These are phyloP conservation scores for Cordyceps farinosa DNA, from an alignment of 2,329 filamentous ascomycete genomes.

Conservation along the genomic window DNA sequence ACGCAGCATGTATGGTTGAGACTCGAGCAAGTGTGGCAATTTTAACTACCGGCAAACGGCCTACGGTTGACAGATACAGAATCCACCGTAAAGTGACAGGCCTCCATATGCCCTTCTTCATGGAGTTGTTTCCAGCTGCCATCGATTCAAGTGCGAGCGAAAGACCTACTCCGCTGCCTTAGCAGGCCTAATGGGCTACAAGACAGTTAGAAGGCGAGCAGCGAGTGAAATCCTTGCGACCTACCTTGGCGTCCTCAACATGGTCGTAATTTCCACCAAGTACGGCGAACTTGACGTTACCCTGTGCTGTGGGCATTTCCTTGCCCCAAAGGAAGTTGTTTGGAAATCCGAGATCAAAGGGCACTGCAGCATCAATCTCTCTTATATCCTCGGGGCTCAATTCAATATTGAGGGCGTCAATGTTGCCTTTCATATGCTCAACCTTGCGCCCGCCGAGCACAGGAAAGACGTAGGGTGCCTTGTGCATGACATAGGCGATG, in stretches of 20 bases:
- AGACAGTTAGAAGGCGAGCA: not conserved
- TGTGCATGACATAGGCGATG: conserved; percentile 70
- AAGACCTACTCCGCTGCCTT: conserved; percentile 42
- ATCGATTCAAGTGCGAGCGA: conserved; percentile 30
- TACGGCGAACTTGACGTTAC: conserved; percentile 42
- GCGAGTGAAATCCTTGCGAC: conserved; percentile 10
- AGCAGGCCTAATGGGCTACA: conserved; percentile 39
- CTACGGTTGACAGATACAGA: not conserved
- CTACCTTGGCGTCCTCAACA: conserved; percentile 39
- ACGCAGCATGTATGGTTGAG: not conserved
- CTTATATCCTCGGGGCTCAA: conserved; percentile 60
- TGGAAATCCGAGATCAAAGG: conserved; percentile 67
- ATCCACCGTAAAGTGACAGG: not conserved
- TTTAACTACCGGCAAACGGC: not conserved
- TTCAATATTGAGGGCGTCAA: conserved; percentile 60
- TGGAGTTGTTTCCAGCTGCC: conserved; percentile 28
- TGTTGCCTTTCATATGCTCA: conserved; percentile 66
- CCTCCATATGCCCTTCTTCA: not conserved
- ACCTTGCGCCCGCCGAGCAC: conserved; percentile 68
- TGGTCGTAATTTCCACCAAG: conserved; percentile 51
- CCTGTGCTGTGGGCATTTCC: conserved; percentile 34
- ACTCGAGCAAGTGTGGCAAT: not conserved
- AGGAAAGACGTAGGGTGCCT: conserved; percentile 69
- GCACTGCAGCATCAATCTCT: conserved; percentile 59
- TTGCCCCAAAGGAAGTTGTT: conserved; percentile 52